phyloP scores from a whole-genome alignment of 2,329 filamentous ascomycete species.

The Coniochaeta prunicola region DNA sequence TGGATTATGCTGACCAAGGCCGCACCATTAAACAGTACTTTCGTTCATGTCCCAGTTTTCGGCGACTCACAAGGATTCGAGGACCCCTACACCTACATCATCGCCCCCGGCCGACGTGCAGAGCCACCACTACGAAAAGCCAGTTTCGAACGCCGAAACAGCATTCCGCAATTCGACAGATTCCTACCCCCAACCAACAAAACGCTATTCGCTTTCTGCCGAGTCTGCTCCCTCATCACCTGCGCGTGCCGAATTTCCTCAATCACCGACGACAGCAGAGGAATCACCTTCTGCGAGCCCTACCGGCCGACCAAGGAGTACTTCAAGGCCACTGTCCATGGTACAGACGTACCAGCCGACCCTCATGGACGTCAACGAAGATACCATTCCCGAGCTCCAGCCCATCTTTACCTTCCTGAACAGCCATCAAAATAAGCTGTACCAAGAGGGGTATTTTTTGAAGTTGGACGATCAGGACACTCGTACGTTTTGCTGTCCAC shows the following conservation, averaged over 20 bases:
- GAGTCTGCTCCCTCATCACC: conserved; percentile 17
- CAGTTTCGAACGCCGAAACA: not conserved
- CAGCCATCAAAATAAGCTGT: conserved; percentile 91
- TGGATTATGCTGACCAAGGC: conserved; percentile 23
- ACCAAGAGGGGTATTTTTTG: conserved; percentile 95
- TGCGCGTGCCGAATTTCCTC: conserved; percentile 29
- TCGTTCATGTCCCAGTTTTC: conserved; percentile 85
- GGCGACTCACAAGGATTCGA: conserved; percentile 34
- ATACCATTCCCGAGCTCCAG: conserved; percentile 86
- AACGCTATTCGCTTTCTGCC: conserved; percentile 12
- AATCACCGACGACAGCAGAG: conserved; percentile 26
- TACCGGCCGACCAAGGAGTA: conserved; percentile 34
- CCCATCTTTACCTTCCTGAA: conserved; percentile 93
- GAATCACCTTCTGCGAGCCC: conserved; percentile 34
- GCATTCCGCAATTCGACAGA: conserved; percentile 2
- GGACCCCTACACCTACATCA: conserved; percentile 33
- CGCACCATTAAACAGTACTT: conserved; percentile 50
- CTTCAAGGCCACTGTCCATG: conserved; percentile 74
- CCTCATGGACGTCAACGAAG: conserved; percentile 74
- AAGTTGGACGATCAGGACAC: conserved; percentile 93
- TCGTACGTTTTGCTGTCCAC: conserved; percentile 49
- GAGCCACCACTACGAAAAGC: not conserved
- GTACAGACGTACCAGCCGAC: conserved; percentile 79
- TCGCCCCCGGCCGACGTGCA: conserved; percentile 30
- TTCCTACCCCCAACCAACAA: conserved; percentile 7